Conservation (phyloP, 768 basidiomycete species). For the Macrolepiota fuliginosa region DNA sequence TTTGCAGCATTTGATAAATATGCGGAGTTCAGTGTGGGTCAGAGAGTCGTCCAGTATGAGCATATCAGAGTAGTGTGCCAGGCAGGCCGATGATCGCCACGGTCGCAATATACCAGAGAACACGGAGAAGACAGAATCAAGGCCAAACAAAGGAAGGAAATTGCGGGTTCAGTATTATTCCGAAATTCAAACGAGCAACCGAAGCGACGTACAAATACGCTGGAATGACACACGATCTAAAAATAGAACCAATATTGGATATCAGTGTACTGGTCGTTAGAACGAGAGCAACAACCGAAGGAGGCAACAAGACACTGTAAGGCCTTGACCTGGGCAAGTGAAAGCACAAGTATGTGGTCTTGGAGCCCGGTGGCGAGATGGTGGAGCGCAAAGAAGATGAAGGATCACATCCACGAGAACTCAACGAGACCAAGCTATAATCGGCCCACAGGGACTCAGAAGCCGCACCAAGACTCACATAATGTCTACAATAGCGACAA, state of each 20-base stretch:
- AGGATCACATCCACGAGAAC: neutral
- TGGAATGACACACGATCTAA: conserved; percentile 46
- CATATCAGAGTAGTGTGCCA: neutral
- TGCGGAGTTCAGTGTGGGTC: neutral
- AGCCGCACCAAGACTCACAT: conserved; percentile 30
- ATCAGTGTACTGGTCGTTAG: neutral
- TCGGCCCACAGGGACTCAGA: neutral
- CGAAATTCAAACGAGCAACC: neutral
- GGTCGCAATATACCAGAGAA: neutral
- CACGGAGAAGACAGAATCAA: neutral
- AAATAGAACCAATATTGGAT: neutral
- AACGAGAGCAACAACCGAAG: neutral
- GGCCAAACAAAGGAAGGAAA: neutral
- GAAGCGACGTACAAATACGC: conserved; percentile 54
- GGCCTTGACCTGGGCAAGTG: neutral
- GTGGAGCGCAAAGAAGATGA: neutral
- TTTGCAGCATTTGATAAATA: neutral
- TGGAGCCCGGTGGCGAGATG: neutral
- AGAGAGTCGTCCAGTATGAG: neutral
- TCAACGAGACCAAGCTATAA: neutral
- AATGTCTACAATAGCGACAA: conserved; percentile 39
- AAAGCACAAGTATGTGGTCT: neutral
- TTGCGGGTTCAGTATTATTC: neutral
- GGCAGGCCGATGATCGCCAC: neutral
- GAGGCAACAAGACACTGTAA: neutral